Evolutionary conservation across 169 alveolate genomes (phyloP), one percentile per base, ranked within the genome.

Genomic region (Plasmodium cynomolgi): DNA sequence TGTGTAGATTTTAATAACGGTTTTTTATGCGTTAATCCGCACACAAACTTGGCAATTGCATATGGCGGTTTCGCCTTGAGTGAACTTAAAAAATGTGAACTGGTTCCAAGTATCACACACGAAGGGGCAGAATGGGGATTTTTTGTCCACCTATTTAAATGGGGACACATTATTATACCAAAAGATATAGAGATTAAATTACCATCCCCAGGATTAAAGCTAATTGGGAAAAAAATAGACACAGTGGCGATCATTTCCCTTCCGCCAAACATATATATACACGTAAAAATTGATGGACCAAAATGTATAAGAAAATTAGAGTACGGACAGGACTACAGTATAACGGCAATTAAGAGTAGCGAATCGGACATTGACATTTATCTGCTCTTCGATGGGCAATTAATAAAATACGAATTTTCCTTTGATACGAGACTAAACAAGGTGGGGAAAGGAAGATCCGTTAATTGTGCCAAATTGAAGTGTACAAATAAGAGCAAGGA

Each of bases 111-210:
- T 73, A 72, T 95, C 33, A 39, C 77, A 44, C 85, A 93, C 7
- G 94, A 94, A 41, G 83, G 96, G 5, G 95, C 96, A 1, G 95
- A 95, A 47, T 96, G 97, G 97, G 97, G 96, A 62, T 96, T 96
- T 77, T 94, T 83, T 84, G 96, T 93, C 17, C 97, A 96, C 23
- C 88, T 96, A 72, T 96, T 92, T 75, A 84, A 58, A 75, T 96
- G 97, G 97, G 97, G 97, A 26, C 79, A 93, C 9, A 74, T 96
- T 71, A 79, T 96, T 29, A 62, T 95, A 29, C 96, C 97, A 23
- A 94, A 96, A 85, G 90, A 93, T 47, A 23, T 96, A 20, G 97
- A 96, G 47, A 75, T 96, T 31, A 88, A 92, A 68, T 84, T 93
- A 80, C 97, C 97, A 9, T 58, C 95, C 7, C 94, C 96, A 23